Conservation (phyloP, 2,329 filamentous ascomycete species). For the Macroventuria anomochaeta region DNA sequence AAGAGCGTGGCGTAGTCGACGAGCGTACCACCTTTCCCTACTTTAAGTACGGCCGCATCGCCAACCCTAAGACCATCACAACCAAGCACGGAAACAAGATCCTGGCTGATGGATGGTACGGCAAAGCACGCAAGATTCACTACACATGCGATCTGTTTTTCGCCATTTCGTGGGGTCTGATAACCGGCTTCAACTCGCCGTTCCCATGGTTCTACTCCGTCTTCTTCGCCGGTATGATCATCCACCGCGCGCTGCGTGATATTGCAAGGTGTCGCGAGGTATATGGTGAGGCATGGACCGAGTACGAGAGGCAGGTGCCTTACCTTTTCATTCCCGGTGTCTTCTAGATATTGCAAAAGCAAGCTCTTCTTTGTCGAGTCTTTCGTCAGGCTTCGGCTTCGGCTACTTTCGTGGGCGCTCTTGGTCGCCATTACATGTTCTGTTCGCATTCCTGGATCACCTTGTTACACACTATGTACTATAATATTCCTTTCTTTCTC, state of each 20-base stretch:
- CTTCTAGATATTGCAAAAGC: conserved; percentile 11
- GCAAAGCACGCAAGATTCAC: conserved; percentile 78
- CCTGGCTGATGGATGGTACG: conserved; percentile 80
- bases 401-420: not conserved
- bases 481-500: conserved; percentile 17
- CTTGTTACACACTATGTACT: conserved; percentile 21
- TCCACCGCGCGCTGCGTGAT: conserved; percentile 77
- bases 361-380: not conserved
- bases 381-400: not conserved
- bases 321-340: conserved; percentile 78
- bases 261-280: conserved; percentile 76
- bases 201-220: conserved; percentile 90
- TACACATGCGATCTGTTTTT: conserved; percentile 84
- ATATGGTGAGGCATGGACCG: conserved; percentile 81
- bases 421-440: conserved; percentile 11
- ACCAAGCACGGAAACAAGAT: conserved; percentile 77
- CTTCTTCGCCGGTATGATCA: conserved; percentile 82
- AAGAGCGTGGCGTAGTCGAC: conserved; percentile 72
- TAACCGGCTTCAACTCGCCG: conserved; percentile 79
- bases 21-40: conserved; percentile 85
- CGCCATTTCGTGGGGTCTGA: conserved; percentile 77
- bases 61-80: conserved; percentile 80
- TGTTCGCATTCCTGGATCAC: not conserved
- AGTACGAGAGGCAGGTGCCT: conserved; percentile 81
- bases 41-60: conserved; percentile 83